phyloP scores from a whole-genome alignment of 2,329 filamentous ascomycete species.

The Thielaviopsis euricoi region DNA sequence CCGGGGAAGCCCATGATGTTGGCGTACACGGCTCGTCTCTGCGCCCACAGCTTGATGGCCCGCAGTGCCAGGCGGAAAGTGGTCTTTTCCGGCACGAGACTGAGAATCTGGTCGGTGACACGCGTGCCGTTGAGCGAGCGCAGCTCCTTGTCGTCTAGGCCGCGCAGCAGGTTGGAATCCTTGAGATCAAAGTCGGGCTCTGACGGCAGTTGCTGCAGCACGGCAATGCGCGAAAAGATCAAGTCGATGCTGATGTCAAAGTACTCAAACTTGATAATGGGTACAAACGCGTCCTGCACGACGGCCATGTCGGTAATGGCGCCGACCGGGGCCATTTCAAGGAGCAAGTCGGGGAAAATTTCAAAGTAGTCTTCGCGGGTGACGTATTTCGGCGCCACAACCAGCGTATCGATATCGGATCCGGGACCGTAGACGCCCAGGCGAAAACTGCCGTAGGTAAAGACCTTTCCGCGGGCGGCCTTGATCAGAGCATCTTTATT shows the following conservation, averaged over 20 bases:
- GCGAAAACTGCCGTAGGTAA: conserved; percentile 90
- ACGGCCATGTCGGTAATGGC: conserved; percentile 71
- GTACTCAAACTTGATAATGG: conserved; percentile 94
- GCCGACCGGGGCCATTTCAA: conserved; percentile 58
- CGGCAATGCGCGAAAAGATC: conserved; percentile 64
- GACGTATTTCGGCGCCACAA: conserved; percentile 82
- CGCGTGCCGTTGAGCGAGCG: conserved; percentile 86
- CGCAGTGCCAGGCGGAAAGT: conserved; percentile 80
- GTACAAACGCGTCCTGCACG: conserved; percentile 82
- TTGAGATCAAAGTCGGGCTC: conserved; percentile 56
- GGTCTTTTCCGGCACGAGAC: conserved; percentile 72
- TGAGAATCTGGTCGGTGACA: conserved; percentile 83
- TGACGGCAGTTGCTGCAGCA: conserved; percentile 50
- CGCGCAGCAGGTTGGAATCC: conserved; percentile 71
- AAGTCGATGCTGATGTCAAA: conserved; percentile 86
- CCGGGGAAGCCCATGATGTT: conserved; percentile 95
- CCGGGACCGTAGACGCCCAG: conserved; percentile 87
- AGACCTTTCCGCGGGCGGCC: conserved; percentile 78
- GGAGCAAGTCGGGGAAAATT: conserved; percentile 65
- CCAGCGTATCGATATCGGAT: conserved; percentile 93
- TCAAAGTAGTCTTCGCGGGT: conserved; percentile 82
- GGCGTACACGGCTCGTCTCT: conserved; percentile 79
- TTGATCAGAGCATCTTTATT: conserved; percentile 64
- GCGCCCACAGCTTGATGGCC: conserved; percentile 93
- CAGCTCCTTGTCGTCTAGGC: conserved; percentile 72